A percentile compares a stretch with the other conserved stretches of the same genome.
Conservation (phyloP, 2,329 filamentous ascomycete genomes). For the Cladophialophora chaetospira region DNA sequence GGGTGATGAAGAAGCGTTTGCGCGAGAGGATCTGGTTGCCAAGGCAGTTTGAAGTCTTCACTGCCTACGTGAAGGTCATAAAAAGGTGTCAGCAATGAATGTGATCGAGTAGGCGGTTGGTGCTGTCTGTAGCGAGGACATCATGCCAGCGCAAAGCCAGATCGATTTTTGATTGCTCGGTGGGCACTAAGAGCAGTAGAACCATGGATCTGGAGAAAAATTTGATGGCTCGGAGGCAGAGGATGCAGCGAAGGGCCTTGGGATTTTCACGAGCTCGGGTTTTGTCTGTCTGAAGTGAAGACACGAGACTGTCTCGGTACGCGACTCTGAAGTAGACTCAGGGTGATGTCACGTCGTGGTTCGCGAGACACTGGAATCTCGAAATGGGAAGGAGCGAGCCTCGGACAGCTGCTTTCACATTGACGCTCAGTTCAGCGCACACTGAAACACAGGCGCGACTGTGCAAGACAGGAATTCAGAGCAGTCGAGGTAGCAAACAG, state of each 20-base stretch:
- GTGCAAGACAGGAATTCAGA: too few species aligned
- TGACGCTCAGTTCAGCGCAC: too few species aligned
- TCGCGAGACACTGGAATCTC: neutral
- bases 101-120: neutral
- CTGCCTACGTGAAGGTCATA: conserved; percentile 4
- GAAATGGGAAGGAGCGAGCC: too few species aligned
- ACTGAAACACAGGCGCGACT: too few species aligned
- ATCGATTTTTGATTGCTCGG: neutral
- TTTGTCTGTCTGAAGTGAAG: neutral
- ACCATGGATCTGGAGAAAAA: neutral
- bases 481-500: too few species aligned
- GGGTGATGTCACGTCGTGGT: neutral
- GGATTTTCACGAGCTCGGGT: neutral
- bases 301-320: neutral
- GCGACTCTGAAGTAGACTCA: neutral
- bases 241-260: neutral
- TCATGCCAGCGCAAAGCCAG: neutral
- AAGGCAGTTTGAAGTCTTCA: neutral
- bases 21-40: too few species aligned
- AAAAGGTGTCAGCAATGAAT: neutral
- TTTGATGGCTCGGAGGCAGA: too few species aligned
- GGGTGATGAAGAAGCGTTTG: neutral
- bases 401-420: too few species aligned
- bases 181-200: neutral
- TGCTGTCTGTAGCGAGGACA: neutral